Conservation (phyloP, 2,329 filamentous ascomycete genomes). For the Ophiosphaerella herpotricha region DNA sequence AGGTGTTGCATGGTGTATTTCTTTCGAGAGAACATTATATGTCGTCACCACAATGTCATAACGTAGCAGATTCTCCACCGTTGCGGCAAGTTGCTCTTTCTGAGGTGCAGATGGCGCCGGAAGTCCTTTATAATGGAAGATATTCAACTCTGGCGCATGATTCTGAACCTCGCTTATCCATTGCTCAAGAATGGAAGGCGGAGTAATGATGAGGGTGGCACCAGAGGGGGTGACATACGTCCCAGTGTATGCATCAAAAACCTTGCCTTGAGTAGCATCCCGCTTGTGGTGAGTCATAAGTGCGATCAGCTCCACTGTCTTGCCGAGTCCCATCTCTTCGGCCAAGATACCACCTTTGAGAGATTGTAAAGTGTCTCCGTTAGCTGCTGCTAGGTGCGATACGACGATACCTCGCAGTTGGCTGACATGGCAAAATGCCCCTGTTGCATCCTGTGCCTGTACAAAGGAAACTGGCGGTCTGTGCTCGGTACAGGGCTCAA, state of each 20-base stretch:
- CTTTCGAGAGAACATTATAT: conserved; percentile 72
- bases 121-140: conserved; percentile 62
- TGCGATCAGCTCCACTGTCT: conserved; percentile 76
- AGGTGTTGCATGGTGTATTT: conserved; percentile 76
- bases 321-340: conserved; percentile 84
- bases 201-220: conserved; percentile 67
- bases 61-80: conserved; percentile 54
- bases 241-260: conserved; percentile 49
- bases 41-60: conserved; percentile 66
- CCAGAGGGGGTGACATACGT: conserved; percentile 56
- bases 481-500: conserved; percentile 13
- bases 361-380: conserved; percentile 42
- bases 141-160: conserved; percentile 62
- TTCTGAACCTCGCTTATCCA: conserved; percentile 64
- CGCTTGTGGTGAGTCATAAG: conserved; percentile 69
- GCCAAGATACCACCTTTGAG: conserved; percentile 68
- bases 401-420: conserved; percentile 65
- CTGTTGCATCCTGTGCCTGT: conserved; percentile 52
- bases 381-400: conserved; percentile 54
- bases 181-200: conserved; percentile 64
- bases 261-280: conserved; percentile 10
- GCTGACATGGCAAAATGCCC: conserved; percentile 61
- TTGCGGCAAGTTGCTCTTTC: conserved; percentile 41
- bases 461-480: conserved; percentile 53
- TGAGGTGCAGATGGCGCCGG: conserved; percentile 31